Evolutionary conservation across 2,329 filamentous ascomycete species (phyloP).

Genomic region (Colletotrichum eremochloae): DNA sequence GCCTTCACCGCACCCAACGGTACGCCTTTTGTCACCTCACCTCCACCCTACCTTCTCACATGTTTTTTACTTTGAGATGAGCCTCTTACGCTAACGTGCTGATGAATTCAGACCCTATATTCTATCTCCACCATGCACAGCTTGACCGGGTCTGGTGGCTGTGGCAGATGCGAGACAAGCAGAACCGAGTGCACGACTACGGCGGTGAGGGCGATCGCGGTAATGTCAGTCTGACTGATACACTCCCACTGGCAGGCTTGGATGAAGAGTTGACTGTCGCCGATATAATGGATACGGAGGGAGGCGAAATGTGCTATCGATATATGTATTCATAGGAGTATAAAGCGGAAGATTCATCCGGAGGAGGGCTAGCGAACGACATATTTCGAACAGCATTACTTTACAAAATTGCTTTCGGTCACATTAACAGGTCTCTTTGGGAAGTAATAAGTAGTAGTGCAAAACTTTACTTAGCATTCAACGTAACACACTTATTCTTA

Average conservation of each 20-base stretch:
- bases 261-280: constrained; percentile 36
- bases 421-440: no score
- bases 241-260: constrained; percentile 38
- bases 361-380: not conserved
- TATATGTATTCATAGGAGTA: constrained; percentile 38
- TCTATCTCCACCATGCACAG: constrained; percentile 46
- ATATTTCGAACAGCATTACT: not conserved
- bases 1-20: constrained; percentile 31
- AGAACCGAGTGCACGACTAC: constrained; percentile 34
- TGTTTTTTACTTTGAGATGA: not conserved
- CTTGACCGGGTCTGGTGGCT: constrained; percentile 47
- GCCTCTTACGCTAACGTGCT: not conserved
- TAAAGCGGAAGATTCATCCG: not conserved
- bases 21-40: not conserved
- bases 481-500: not conserved
- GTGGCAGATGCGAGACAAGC: constrained; percentile 45
- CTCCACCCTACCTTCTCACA: not conserved
- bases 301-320: constrained; percentile 39
- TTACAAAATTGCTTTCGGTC: not conserved
- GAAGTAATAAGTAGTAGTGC: rapidly evolving
- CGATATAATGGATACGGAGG: constrained; percentile 42
- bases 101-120: constrained; percentile 42
- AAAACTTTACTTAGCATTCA: not conserved
- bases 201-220: constrained; percentile 32
- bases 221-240: constrained; percentile 38